A percentile compares a stretch with the other conserved stretches of the same genome.
Evolutionary conservation across 202 grass and related monocot genomes (phyloP).

Genomic region (Thinopyrum obtusiflorum): DNA sequence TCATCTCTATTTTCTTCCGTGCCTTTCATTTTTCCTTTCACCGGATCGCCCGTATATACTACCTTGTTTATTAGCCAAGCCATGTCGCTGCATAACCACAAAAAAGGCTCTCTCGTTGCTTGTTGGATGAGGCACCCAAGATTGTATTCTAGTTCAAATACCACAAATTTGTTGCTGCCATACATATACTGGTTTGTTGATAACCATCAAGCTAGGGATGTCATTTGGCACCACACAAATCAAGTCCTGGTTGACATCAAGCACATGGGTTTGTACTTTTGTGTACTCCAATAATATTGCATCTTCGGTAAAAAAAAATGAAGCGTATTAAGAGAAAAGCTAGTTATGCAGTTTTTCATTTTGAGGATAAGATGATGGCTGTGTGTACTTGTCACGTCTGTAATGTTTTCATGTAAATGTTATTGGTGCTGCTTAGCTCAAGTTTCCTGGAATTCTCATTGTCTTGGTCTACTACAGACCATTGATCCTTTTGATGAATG

Average conservation of each 20-base stretch:
- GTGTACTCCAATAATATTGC: background rate
- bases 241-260: constrained; percentile 16
- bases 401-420: background rate
- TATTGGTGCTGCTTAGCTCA: background rate
- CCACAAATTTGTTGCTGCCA: constrained; percentile 33
- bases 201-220: constrained; percentile 30
- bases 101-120: constrained; percentile 29
- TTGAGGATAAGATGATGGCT: background rate
- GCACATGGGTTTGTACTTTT: constrained; percentile 6
- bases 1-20: background rate
- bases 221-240: constrained; percentile 30
- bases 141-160: constrained; percentile 33
- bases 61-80: background rate
- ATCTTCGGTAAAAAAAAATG: background rate
- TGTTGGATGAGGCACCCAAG: background rate
- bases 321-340: background rate
- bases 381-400: background rate
- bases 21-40: background rate
- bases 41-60: background rate
- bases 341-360: background rate
- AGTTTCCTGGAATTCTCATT: background rate
- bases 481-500: background rate
- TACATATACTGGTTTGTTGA: background rate
- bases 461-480: background rate
- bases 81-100: constrained; percentile 24